Percentiles rank a stretch among this genome's conserved stretches.
These are phyloP conservation scores for Isoetes engelmannii DNA, from an alignment of 83 land plant genomes.

Conservation along the genomic window DNA sequence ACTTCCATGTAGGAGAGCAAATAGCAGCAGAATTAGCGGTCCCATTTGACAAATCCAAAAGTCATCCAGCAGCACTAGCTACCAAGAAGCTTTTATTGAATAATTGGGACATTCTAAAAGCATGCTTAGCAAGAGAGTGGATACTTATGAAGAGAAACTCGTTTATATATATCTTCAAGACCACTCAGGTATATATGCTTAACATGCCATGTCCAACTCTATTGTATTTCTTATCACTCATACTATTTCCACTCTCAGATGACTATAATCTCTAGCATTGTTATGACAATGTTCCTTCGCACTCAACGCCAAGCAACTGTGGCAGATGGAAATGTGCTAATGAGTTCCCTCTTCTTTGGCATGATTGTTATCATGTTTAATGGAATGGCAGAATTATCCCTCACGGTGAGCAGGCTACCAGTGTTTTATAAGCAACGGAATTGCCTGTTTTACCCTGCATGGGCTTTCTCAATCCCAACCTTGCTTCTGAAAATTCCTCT, in stretches of 20 bases:
- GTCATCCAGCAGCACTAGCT: conserved; percentile 26
- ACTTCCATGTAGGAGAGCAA: conserved; percentile 18
- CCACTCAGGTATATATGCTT: conserved; percentile 14
- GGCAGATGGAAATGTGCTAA: not conserved
- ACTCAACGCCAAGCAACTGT: conserved; percentile 2
- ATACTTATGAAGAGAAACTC: conserved; percentile 28
- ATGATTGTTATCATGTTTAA: conserved; percentile 1
- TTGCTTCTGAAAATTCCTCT: not conserved
- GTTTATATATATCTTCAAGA: conserved; percentile 23
- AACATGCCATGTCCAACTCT: not conserved
- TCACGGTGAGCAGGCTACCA: not conserved
- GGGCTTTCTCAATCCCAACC: not conserved
- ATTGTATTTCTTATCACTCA: not conserved
- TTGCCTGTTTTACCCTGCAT: conserved; percentile 3
- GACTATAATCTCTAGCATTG: not conserved
- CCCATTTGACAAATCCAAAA: conserved; percentile 2
- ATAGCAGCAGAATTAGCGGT: conserved; percentile 19
- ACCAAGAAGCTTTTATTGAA: conserved; percentile 8
- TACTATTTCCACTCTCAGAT: not conserved
- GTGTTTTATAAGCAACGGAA: conserved; percentile 6
- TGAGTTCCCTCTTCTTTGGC: not conserved
- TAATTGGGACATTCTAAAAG: conserved; percentile 21
- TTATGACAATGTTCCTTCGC: conserved; percentile 3
- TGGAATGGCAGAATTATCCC: conserved; percentile 5
- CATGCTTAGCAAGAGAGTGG: conserved; percentile 23